Evolutionary conservation across 805 yeast species (phyloP).

Genomic region (Sugiyamaella valdiviana): DNA sequence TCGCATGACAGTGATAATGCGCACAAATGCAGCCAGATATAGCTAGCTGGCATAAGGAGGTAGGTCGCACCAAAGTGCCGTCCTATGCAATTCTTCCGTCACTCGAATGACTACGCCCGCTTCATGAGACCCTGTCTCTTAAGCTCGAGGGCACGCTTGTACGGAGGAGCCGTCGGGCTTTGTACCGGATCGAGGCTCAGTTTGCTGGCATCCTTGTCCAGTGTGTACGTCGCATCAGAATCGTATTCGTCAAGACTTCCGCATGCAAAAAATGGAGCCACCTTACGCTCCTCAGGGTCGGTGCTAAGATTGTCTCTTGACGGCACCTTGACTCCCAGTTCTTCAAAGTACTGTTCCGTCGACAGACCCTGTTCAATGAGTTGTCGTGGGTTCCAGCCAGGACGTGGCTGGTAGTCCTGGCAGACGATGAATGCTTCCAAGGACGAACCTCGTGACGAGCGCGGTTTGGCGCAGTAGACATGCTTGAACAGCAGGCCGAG

Average conservation of each 20-base stretch:
- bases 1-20: too few species aligned
- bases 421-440: slow-evolving; percentile 93
- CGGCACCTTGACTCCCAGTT: slow-evolving; percentile 29
- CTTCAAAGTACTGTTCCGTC: slow-evolving; percentile 76
- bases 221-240: slow-evolving; percentile 85
- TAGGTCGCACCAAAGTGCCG: too few species aligned
- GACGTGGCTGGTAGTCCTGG: slow-evolving; percentile 74
- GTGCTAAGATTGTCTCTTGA: slow-evolving; percentile 2
- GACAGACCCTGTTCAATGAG: slow-evolving; percentile 32
- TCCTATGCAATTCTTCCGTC: too few species aligned
- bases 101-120: neutral
- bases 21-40: too few species aligned
- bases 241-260: slow-evolving; percentile 86
- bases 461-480: slow-evolving; percentile 92
- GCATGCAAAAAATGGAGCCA: slow-evolving; percentile 93
- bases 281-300: slow-evolving; percentile 43
- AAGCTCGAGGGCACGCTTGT: slow-evolving; percentile 83
- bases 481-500: slow-evolving; percentile 75
- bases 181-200: slow-evolving; percentile 84
- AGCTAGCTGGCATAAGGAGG: too few species aligned
- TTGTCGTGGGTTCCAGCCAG: slow-evolving; percentile 68
- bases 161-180: slow-evolving; percentile 94
- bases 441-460: slow-evolving; percentile 92
- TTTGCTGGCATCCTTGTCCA: slow-evolving; percentile 38
- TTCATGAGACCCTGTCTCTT: slow-evolving; percentile 63